A percentile compares a stretch with the other conserved stretches of the same genome.
These are phyloP conservation scores for Priceomyces fermenticarens DNA, from an alignment of 805 yeast species.

Conservation along the genomic window DNA sequence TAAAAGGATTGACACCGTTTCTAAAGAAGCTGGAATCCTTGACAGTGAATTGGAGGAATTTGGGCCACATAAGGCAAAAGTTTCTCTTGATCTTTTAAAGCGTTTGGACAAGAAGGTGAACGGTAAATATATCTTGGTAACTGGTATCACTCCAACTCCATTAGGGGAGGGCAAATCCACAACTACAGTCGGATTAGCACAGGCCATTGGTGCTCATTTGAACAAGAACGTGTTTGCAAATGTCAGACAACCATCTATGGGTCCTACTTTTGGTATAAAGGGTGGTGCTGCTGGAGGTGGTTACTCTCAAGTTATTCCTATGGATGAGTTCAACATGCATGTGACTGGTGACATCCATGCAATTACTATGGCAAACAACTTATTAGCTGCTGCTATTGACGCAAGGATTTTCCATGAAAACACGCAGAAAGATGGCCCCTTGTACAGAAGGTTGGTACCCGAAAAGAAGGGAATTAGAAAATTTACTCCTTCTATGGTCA, in stretches of 20 bases:
- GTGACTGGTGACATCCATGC: constrained; percentile 87
- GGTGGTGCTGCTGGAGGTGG: constrained; percentile 95
- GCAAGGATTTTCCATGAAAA: constrained; percentile 82
- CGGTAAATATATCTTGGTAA: constrained; percentile 72
- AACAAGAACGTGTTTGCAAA: constrained; percentile 69
- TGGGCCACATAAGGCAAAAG: constrained; percentile 77
- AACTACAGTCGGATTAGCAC: constrained; percentile 79
- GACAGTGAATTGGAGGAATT: constrained; percentile 69
- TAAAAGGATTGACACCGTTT: constrained; percentile 64
- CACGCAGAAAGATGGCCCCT: constrained; percentile 71
- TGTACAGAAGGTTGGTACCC: constrained; percentile 74
- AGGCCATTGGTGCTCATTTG: constrained; percentile 76
- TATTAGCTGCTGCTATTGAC: constrained; percentile 82
- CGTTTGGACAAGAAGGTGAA: constrained; percentile 58
- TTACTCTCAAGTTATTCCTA: constrained; percentile 81
- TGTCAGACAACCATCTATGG: constrained; percentile 87
- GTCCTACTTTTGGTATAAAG: constrained; percentile 84
- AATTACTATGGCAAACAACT: constrained; percentile 75
- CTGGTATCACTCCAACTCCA: constrained; percentile 86
- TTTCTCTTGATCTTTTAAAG: constrained; percentile 59
- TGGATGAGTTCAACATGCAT: constrained; percentile 87
- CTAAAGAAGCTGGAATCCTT: constrained; percentile 64
- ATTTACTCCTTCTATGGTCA: constrained; percentile 66
- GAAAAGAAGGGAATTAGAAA: constrained; percentile 66
- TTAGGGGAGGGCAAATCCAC: constrained; percentile 85